A percentile compares a stretch with the other conserved stretches of the same genome.
Evolutionary conservation across 2,329 filamentous ascomycete genomes (phyloP).

Genomic region (Fragosphaeria purpurea): DNA sequence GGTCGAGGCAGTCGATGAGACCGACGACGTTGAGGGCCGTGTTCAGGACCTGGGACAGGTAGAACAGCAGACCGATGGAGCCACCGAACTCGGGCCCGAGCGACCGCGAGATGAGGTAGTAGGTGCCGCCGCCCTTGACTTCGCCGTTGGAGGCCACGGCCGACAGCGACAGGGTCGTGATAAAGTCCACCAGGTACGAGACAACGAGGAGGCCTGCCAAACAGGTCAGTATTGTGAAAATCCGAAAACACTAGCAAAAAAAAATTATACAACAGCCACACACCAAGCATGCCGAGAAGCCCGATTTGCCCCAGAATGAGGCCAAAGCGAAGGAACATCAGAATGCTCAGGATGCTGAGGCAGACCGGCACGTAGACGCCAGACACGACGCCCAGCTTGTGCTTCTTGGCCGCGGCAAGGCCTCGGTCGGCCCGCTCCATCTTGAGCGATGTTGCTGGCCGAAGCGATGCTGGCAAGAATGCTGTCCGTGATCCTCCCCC

Average conservation of each 20-base stretch:
- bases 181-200: slow-evolving; percentile 72
- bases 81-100: slow-evolving; percentile 83
- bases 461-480: no score
- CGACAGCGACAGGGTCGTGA: slow-evolving; percentile 77
- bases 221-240: no score
- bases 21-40: slow-evolving; percentile 82
- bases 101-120: slow-evolving; percentile 79
- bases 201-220: slow-evolving; percentile 55
- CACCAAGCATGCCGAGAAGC: slow-evolving; percentile 69
- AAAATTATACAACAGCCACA: slow-evolving; percentile 15
- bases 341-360: slow-evolving; percentile 77
- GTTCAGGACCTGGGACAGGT: slow-evolving; percentile 81
- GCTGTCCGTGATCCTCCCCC: no score
- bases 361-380: slow-evolving; percentile 84
- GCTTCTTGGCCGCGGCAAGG: slow-evolving; percentile 21
- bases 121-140: slow-evolving; percentile 77
- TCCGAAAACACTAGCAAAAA: neutral
- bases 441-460: neutral
- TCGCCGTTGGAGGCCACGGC: slow-evolving; percentile 86
- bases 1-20: slow-evolving; percentile 69
- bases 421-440: slow-evolving; percentile 7
- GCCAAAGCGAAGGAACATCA: slow-evolving; percentile 87
- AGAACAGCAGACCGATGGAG: slow-evolving; percentile 80
- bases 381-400: slow-evolving; percentile 66
- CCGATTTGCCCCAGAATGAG: slow-evolving; percentile 75